A percentile compares a stretch with the other conserved stretches of the same genome.
Evolutionary conservation across 306 rosid species (phyloP).

Genomic region (Corylus heterophylla): DNA sequence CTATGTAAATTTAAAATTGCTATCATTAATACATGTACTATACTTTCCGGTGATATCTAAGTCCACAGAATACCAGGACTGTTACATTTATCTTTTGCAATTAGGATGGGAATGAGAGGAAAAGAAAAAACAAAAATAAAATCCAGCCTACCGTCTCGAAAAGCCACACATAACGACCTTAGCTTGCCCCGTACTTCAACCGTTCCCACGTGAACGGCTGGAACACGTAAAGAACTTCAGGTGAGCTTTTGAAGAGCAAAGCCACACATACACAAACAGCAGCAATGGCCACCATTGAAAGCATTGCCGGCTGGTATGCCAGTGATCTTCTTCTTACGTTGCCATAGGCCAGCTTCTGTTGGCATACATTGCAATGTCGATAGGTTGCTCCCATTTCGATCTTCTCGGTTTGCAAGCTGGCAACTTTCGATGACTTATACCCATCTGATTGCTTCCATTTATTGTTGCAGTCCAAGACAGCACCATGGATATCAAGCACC

Average conservation of each 20-base stretch:
- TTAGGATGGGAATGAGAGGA: not conserved
- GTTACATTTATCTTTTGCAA: not conserved
- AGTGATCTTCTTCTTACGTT: conserved; percentile 40
- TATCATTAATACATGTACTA: not conserved
- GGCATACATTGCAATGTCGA: conserved; percentile 49
- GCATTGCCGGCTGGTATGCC: conserved; percentile 77
- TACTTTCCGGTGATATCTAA: not conserved
- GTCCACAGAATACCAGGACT: not conserved
- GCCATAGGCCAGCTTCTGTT: conserved; percentile 42
- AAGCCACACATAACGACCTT: conserved; percentile 25
- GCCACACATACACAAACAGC: conserved; percentile 92
- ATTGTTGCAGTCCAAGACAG: conserved; percentile 34
- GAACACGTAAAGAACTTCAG: conserved; percentile 62
- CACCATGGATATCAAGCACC: conserved; percentile 61
- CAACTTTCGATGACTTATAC: conserved; percentile 36
- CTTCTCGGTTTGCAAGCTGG: conserved; percentile 55
- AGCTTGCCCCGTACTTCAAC: conserved; percentile 66
- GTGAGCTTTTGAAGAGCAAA: conserved; percentile 82
- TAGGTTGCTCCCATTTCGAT: conserved; percentile 15
- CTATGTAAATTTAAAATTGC: not conserved
- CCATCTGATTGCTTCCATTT: conserved; percentile 46
- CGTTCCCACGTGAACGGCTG: conserved; percentile 83
- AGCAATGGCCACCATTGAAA: conserved; percentile 82
- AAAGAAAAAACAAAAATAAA: not conserved
- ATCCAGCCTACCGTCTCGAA: conserved; percentile 24